Evolutionary conservation across 768 basidiomycete genomes (phyloP).

Genomic region (Boletus eberwhitei): DNA sequence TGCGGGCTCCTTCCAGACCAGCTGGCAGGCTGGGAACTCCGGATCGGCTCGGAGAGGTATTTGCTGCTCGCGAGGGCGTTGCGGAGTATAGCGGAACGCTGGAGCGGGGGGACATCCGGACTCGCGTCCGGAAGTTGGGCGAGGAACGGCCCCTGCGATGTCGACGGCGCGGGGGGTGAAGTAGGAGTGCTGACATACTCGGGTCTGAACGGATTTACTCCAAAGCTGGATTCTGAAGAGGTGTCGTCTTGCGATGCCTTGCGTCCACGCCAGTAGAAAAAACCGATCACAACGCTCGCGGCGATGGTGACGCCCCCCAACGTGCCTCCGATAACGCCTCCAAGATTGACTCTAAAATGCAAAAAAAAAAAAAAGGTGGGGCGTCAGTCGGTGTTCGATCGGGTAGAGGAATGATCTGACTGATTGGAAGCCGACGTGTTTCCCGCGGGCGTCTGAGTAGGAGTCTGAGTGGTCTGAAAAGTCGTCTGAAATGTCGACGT

Average conservation of each 20-base stretch:
- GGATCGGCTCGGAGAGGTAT: neutral
- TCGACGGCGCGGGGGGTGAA: neutral
- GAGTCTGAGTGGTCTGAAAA: neutral
- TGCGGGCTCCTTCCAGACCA: neutral
- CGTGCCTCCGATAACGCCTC: conserved; percentile 11
- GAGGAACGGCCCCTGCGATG: neutral
- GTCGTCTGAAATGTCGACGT: neutral
- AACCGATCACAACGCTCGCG: neutral
- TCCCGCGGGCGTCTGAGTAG: neutral
- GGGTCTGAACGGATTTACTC: conserved; percentile 3
- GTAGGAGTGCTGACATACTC: neutral
- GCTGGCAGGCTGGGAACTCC: neutral
- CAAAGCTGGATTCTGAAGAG: neutral
- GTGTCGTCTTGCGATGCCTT: neutral
- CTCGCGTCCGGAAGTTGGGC: neutral
- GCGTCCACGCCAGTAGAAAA: conserved; percentile 9
- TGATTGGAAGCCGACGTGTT: neutral
- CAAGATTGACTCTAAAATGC: conserved; percentile 11
- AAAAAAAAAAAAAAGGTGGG: neutral
- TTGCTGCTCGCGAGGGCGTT: conserved; percentile 5
- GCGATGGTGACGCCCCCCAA: conserved; percentile 11
- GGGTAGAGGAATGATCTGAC: conserved; percentile 3
- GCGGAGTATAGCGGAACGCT: conserved; percentile 13
- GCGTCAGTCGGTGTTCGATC: conserved; percentile 1
- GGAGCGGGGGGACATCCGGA: neutral